These are phyloP conservation scores for Rubia tinctorum DNA, from an alignment of 305 asterid genomes.

Conservation along the genomic window DNA sequence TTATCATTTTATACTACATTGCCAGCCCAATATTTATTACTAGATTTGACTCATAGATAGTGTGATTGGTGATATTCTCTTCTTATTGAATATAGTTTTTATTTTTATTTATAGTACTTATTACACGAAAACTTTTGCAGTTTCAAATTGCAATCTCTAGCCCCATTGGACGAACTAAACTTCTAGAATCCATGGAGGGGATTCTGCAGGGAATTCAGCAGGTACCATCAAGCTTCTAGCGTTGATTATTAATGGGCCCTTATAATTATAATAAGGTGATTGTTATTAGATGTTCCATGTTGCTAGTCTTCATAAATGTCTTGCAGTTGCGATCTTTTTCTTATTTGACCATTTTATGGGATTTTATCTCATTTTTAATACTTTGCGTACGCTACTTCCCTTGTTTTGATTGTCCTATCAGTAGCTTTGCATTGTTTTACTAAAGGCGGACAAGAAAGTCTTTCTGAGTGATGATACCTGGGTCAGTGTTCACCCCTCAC, in stretches of 20 bases:
- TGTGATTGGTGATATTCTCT: slow-evolving; percentile 7
- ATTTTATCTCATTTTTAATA: background rate
- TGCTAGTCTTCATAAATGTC: no score
- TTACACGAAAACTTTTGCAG: slow-evolving; percentile 27
- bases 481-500: no score
- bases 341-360: background rate
- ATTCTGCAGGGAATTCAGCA: slow-evolving; percentile 64
- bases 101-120: background rate
- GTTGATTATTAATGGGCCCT: background rate
- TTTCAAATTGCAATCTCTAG: slow-evolving; percentile 76
- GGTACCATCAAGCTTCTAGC: slow-evolving; percentile 32
- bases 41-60: slow-evolving; percentile 4
- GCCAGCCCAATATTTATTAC: background rate
- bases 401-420: background rate
- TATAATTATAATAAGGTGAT: background rate
- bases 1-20: no score
- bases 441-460: background rate
- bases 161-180: slow-evolving; percentile 60
- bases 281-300: background rate
- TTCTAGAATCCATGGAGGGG: slow-evolving; percentile 68
- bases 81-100: slow-evolving; percentile 1
- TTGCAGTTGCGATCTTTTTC: background rate
- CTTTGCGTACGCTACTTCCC: background rate
- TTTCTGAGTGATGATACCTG: background rate
- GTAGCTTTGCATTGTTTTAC: background rate